These are phyloP conservation scores for Dictyostelium intermedium DNA, from an alignment of 78 protist genomes.

Conservation along the genomic window DNA sequence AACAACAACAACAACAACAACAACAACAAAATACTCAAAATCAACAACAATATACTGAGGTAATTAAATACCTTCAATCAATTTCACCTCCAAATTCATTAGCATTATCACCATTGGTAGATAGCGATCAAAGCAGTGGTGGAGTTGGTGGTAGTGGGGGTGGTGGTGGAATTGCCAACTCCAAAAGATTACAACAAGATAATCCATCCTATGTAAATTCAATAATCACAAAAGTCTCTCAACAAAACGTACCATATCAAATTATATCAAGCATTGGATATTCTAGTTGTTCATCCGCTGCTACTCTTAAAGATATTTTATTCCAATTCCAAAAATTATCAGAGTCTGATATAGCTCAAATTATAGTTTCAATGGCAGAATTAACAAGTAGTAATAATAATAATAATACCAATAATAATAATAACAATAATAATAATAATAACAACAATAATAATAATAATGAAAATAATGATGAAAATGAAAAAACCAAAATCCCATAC, in stretches of 20 bases:
- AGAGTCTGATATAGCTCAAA: conserved; percentile 59
- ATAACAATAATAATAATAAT: neutral
- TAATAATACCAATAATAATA: neutral
- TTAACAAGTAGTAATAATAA: neutral
- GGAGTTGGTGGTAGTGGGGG: neutral
- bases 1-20: neutral
- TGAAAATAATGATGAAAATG: neutral
- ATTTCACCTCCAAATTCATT: conserved; percentile 27
- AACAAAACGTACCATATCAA: neutral
- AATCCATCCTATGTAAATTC: conserved; percentile 8
- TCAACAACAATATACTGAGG: neutral
- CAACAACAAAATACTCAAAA: neutral
- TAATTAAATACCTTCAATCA: conserved; percentile 37
- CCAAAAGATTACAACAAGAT: neutral
- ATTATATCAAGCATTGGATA: conserved; percentile 8
- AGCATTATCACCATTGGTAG: conserved; percentile 18
- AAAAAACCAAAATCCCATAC: neutral
- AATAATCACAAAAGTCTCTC: conserved; percentile 5
- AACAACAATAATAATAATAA: neutral
- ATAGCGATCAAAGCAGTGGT: neutral
- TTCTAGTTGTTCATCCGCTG: conserved; percentile 7
- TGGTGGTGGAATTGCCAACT: neutral
- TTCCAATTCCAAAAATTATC: conserved; percentile 49
- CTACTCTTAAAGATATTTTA: conserved; percentile 51
- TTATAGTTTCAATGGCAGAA: conserved; percentile 63